phyloP scores from a whole-genome alignment of 2,329 filamentous ascomycete species.

The Celoporthe dispersa region DNA sequence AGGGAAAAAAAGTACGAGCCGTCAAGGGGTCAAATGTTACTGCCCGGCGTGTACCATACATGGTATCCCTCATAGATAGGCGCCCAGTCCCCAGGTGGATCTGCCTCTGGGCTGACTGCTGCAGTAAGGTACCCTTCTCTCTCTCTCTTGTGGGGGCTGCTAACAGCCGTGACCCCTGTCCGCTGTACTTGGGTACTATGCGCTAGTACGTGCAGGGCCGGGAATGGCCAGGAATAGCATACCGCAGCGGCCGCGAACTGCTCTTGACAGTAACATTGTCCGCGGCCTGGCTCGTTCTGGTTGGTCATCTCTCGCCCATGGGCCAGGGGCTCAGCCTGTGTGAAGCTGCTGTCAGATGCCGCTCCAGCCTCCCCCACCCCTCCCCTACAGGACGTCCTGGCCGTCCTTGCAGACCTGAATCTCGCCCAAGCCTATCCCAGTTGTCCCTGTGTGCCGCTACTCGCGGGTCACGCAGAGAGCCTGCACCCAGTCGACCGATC shows the following conservation, averaged over 20 bases:
- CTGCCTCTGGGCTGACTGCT: neutral
- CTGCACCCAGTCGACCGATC: neutral
- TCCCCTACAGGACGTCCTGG: neutral
- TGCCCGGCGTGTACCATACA: neutral
- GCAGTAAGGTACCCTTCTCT: too few relatives aligned
- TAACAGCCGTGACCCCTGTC: neutral
- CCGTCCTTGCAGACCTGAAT: neutral
- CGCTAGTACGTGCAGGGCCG: neutral
- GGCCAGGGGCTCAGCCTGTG: neutral
- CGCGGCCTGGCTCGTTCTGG: neutral
- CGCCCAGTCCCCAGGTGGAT: neutral
- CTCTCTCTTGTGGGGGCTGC: neutral
- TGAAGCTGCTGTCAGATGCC: neutral
- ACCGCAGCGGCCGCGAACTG: neutral
- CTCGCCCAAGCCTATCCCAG: neutral
- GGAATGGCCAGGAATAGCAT: slow-evolving; percentile 6
- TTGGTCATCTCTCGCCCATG: neutral
- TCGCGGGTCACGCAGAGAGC: neutral
- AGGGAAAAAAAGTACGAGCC: neutral
- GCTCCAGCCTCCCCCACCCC: neutral
- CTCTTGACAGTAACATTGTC: neutral
- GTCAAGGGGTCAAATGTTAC: neutral
- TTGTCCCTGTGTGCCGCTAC: neutral
- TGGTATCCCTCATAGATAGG: neutral
- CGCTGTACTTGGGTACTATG: neutral